phyloP scores from a whole-genome alignment of 495 filamentous ascomycete species.

The Choiromyces venosus region DNA sequence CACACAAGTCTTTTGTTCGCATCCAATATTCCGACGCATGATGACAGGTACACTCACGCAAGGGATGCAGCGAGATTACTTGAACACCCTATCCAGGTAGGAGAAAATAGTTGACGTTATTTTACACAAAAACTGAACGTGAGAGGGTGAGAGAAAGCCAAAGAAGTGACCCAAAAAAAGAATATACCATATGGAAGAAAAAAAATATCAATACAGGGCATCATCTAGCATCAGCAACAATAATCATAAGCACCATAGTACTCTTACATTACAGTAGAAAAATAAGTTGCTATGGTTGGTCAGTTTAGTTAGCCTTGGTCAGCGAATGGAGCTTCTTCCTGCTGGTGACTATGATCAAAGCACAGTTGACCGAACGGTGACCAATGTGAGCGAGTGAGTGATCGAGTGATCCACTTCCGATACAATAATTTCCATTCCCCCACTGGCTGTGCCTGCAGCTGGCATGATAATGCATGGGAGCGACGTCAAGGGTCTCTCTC shows the following conservation, averaged over 20 bases:
- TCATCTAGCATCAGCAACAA: not conserved
- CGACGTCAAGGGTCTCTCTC: constrained; percentile 1
- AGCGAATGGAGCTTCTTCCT: not conserved
- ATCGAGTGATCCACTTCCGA: not conserved
- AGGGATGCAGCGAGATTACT: constrained; percentile 21
- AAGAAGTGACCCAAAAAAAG: not conserved
- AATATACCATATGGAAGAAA: not conserved
- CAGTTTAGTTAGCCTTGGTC: not conserved
- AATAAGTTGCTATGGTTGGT: not conserved
- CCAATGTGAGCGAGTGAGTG: not conserved
- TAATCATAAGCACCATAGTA: not conserved
- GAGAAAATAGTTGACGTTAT: not conserved
- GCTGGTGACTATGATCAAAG: not conserved
- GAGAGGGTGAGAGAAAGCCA: not conserved
- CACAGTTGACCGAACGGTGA: not conserved
- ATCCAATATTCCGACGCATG: constrained; percentile 29
- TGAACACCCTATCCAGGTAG: constrained; percentile 1
- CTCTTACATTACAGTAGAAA: not conserved
- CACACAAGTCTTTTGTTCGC: constrained; percentile 1
- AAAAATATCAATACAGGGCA: not conserved
- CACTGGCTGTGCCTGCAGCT: not conserved
- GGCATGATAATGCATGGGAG: constrained; percentile 1
- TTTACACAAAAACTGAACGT: not conserved
- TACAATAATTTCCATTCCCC: not conserved
- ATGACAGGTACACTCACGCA: constrained; percentile 33